A percentile compares a stretch with the other conserved stretches of the same genome.
Conservation (phyloP, 176 grass and related monocot genomes). For the Elymus sibiricus region DNA sequence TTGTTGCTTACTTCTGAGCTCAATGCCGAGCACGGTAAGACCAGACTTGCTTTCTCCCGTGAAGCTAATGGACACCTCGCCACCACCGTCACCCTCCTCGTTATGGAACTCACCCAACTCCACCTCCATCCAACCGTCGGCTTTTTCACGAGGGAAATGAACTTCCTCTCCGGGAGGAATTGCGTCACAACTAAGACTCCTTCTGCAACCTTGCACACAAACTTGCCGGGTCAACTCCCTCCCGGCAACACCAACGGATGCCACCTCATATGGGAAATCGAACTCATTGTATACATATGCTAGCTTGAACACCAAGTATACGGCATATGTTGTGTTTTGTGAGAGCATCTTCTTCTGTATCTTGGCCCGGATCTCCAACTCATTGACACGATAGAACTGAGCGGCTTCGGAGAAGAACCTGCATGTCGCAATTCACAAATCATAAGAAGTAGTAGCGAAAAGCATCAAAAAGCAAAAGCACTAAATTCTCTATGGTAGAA, state of each 20-base stretch:
- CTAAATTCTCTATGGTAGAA: too few species aligned
- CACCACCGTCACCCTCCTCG: conserved; percentile 24
- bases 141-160: background rate
- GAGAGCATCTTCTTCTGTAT: background rate
- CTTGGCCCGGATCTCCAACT: background rate
- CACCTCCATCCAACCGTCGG: background rate
- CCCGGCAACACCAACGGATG: background rate
- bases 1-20: conserved; percentile 38
- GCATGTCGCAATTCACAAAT: too few species aligned
- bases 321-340: background rate
- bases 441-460: too few species aligned
- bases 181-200: too few species aligned
- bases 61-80: conserved; percentile 37
- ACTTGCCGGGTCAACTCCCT: background rate
- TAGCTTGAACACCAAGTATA: background rate
- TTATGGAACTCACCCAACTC: conserved; percentile 35
- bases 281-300: too few species aligned
- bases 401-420: background rate
- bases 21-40: conserved; percentile 56
- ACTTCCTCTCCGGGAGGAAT: too few species aligned
- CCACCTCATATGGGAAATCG: background rate
- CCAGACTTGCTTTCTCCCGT: conserved; percentile 40
- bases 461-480: too few species aligned
- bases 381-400: background rate
- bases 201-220: background rate